These are phyloP conservation scores for Fusarium sp. DNA, from an alignment of 2,329 filamentous ascomycete species.

Conservation along the genomic window DNA sequence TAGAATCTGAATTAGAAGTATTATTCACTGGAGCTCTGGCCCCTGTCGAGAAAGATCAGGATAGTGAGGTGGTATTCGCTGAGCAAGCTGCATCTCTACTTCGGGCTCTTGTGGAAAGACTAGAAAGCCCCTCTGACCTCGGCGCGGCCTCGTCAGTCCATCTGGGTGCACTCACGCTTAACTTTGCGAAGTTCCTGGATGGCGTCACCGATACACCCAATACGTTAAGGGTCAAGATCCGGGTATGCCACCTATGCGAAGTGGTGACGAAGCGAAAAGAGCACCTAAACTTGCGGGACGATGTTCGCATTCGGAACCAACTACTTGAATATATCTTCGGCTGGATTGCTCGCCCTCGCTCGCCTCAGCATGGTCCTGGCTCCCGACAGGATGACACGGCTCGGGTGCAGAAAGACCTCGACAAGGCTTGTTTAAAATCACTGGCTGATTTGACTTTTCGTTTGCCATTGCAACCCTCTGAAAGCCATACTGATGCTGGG, in stretches of 20 bases:
- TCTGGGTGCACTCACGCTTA: slow-evolving; percentile 69
- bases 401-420: slow-evolving; percentile 71
- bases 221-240: slow-evolving; percentile 72
- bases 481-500: slow-evolving; percentile 71
- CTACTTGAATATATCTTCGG: slow-evolving; percentile 73
- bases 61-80: slow-evolving; percentile 71
- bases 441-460: slow-evolving; percentile 74
- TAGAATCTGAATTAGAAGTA: slow-evolving; percentile 71
- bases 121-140: slow-evolving; percentile 70
- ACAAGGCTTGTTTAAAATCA: slow-evolving; percentile 71
- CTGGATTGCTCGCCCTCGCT: slow-evolving; percentile 72
- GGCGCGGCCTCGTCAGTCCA: slow-evolving; percentile 70
- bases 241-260: slow-evolving; percentile 74
- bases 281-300: slow-evolving; percentile 73
- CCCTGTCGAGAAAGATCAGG: slow-evolving; percentile 61
- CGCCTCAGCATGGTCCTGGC: slow-evolving; percentile 54
- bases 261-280: slow-evolving; percentile 73
- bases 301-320: slow-evolving; percentile 74
- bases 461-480: slow-evolving; percentile 71
- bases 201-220: slow-evolving; percentile 64
- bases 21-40: slow-evolving; percentile 67
- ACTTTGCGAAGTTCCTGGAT: slow-evolving; percentile 73
- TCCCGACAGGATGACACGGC: slow-evolving; percentile 65
- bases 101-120: slow-evolving; percentile 69
- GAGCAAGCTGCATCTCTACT: slow-evolving; percentile 73